Evolutionary conservation across 176 grass and related monocot genomes (phyloP), one percentile per base, ranked within the genome.

Genomic region (Guadua angustifolia): DNA sequence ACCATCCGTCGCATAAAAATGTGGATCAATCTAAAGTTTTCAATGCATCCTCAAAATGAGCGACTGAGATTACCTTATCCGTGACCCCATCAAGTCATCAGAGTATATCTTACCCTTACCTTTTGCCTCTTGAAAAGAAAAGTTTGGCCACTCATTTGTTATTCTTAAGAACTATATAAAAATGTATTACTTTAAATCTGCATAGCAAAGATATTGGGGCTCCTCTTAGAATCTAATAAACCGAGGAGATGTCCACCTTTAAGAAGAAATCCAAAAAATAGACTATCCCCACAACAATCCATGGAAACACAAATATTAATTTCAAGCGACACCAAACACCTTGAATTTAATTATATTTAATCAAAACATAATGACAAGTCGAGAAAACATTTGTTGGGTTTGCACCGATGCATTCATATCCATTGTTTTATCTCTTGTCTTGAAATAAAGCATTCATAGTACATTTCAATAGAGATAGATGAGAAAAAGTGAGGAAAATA

Each of bases 41-140:
- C 13, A 5, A 83, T 68, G 66, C 29, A 69, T 75, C 66, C 66
- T 50, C 59, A 66, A 57, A 7, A 74, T 61, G 40, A 11, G 33
- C 44, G 51, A 40, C 86, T 81, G 32, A 69, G 10, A 78, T 65
- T 83, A 61, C 33, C 56, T 79, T 74, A 53, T 80, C 60, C 79
- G 66, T 47, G 17, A 86, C 81, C 47, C 86, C 78, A 68, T 88
- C 56, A 80, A 81, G 52, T 82, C 81, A 55, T 45, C 78, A 52
- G 67, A 75, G 82, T 69, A 52, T 50, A 71, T 90, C 40, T 71
- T 64, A 73, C 79, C 84, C 93, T 90, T 94, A 98, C 96, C 96
- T 98, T 98, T 94, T 90, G 89, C 87, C 96, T 90, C 96, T 93
- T 98, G 96, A 95, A 98, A 98, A 94, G 76, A 92, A 93, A 93